A percentile compares a stretch with the other conserved stretches of the same genome.
Conservation (phyloP, 1,139 yeast genomes). For the Candida tropicalis region DNA sequence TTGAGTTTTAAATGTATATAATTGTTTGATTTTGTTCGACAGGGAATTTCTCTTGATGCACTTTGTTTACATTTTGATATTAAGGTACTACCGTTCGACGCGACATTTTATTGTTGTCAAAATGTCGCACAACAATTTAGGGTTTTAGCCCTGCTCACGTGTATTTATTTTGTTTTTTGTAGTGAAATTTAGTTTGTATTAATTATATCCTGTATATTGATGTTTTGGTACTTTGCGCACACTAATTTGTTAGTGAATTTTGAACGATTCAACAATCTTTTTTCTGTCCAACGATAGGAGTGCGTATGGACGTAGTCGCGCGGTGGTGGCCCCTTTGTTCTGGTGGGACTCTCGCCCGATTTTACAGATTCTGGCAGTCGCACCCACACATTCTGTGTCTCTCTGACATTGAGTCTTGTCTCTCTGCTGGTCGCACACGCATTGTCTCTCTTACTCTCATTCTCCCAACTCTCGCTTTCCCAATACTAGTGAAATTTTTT, state of each 20-base stretch:
- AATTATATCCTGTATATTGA: too few species aligned
- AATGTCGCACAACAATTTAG: slow-evolving; percentile 1
- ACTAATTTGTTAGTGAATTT: too few species aligned
- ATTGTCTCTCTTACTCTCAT: neutral
- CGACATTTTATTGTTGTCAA: slow-evolving; percentile 6
- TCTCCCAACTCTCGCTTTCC: slow-evolving; percentile 3
- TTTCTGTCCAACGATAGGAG: too few species aligned
- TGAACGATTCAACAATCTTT: too few species aligned
- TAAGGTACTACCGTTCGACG: slow-evolving; percentile 4
- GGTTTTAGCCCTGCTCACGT: slow-evolving; percentile 9
- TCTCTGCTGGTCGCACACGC: neutral
- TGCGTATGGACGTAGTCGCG: too few species aligned
- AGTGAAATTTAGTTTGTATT: too few species aligned
- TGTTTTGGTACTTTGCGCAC: too few species aligned
- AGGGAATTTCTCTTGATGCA: neutral
- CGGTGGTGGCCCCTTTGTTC: neutral
- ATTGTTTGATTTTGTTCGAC: slow-evolving; percentile 4
- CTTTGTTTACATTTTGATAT: slow-evolving; percentile 13
- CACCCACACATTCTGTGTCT: slow-evolving; percentile 3
- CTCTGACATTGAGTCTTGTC: too few species aligned
- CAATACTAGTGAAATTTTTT: slow-evolving; percentile 12
- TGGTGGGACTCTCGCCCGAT: neutral
- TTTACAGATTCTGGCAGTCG: neutral
- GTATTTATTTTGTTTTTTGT: too few species aligned
- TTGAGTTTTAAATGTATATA: neutral